phyloP scores from a whole-genome alignment of 2,329 filamentous ascomycete genomes.

The Pseudogymnoascus sp. region DNA sequence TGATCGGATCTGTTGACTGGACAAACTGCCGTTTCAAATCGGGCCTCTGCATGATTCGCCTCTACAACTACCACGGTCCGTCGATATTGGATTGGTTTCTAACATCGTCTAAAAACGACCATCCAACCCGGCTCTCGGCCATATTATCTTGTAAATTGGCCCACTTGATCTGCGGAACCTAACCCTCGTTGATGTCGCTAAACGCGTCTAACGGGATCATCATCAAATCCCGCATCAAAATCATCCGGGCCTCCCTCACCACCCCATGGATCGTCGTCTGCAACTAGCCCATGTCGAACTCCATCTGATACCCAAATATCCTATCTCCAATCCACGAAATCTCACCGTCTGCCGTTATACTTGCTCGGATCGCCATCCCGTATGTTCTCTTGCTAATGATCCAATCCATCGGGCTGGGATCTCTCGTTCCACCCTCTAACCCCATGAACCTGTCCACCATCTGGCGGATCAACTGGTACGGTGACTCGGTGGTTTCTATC shows the following conservation, averaged over 20 bases:
- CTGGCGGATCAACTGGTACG: neutral
- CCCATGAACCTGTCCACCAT: neutral
- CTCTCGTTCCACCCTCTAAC: neutral
- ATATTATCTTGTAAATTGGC: neutral
- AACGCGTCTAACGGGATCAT: neutral
- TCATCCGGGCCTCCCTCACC: neutral
- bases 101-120: neutral
- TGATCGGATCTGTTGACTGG: neutral
- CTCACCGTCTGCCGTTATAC: neutral
- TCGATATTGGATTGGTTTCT: neutral
- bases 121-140: neutral
- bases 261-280: neutral
- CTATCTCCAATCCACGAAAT: neutral
- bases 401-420: neutral
- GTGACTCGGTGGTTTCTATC: neutral
- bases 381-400: slow-evolving; percentile 6
- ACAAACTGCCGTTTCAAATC: neutral
- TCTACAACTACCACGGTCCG: neutral
- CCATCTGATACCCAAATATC: neutral
- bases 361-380: slow-evolving; percentile 27
- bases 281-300: neutral
- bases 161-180: neutral
- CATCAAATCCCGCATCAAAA: neutral
- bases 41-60: neutral
- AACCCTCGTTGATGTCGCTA: neutral